Base-by-base conservation (phyloP, 805 yeast genomes). In the Priceomyces haplophilus region DNA sequence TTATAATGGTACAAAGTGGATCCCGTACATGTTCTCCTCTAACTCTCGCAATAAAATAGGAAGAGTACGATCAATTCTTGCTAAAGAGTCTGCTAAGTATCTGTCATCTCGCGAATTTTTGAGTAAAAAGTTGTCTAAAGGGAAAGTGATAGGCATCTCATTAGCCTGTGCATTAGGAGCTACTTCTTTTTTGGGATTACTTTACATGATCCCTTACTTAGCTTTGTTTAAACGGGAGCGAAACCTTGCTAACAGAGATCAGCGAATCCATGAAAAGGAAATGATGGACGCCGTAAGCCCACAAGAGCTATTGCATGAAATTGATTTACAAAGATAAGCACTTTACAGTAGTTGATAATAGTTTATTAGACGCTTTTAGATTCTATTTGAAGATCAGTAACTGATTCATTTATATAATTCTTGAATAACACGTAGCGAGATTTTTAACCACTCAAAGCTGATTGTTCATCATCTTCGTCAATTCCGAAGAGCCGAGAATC, bases 1-100 rank as follows among this genome's bases (percentile, higher is more conserved):
- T 21, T 87, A 61, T 61, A 80, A 87, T 55, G 89, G 95, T 1
- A 49, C 65, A 0, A 38, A 51, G 6, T 88, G 96, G 95, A 54
- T 64, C 23, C 95, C 96, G 10, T 78, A 73, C 44, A 56, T 79
- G 2, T 75, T 76, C 46, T 63, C 85, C 1, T 43, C 50, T 10
- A 39, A 48, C 1, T 33, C 36, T 1, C 35, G 45, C 7, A 48
- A 46, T 21, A 37, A 49, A 24, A 34, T 64, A 3, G 76, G 76
- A 4, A 38, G 43, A 0, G 50, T 71, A 11, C 53, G 59, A 34
- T 48, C 69, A 2, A 45, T 70, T 18, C 56, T 69, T 37, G 53
- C 67, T 7, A 56, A 67, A 39, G 75, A 70, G 41, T 44, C 56
- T 4, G 66, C 50, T 44, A 54, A 64, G 38, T 61, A 61, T 41